Evolutionary conservation across 2,329 filamentous ascomycete genomes (phyloP).

Genomic region (Herpomyces periplanetae): DNA sequence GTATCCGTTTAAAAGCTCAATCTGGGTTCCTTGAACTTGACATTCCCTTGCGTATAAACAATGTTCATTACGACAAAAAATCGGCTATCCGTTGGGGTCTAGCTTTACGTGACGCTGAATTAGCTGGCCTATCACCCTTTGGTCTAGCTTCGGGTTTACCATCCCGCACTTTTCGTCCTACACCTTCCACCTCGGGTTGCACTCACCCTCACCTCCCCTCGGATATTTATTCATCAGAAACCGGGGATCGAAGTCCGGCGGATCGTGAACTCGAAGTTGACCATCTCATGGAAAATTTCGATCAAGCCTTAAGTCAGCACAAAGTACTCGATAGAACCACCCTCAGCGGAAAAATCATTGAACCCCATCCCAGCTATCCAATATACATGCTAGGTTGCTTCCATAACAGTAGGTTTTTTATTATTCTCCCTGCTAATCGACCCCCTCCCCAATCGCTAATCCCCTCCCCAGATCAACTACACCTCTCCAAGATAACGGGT

Average conservation of each 20-base stretch:
- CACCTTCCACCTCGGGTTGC: too few relatives aligned
- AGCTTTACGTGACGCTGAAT: conserved; percentile 15
- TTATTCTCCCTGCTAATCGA: conserved; percentile 2
- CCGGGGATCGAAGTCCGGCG: too few relatives aligned
- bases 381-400: conserved; percentile 77
- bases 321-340: conserved; percentile 43
- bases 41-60: conserved; percentile 36
- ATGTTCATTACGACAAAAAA: conserved; percentile 34
- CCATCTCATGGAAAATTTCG: conserved; percentile 14
- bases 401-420: conserved; percentile 20
- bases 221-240: too few relatives aligned
- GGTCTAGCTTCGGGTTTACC: conserved; percentile 11
- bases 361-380: conserved; percentile 24
- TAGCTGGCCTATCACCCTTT: conserved; percentile 9
- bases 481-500: conserved; percentile 44
- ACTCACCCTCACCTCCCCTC: too few relatives aligned
- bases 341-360: conserved; percentile 37
- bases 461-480: conserved; percentile 24
- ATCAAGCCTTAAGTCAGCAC: conserved; percentile 23
- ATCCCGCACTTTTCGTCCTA: too few relatives aligned
- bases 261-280: conserved; percentile 8
- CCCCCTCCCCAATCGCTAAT: neutral
- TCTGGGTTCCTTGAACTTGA: conserved; percentile 69
- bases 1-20: conserved; percentile 40
- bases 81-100: conserved; percentile 54